These are phyloP conservation scores for Takakia lepidozioides DNA, from an alignment of 225 moss, liverwort and hornwort genomes.

Conservation along the genomic window DNA sequence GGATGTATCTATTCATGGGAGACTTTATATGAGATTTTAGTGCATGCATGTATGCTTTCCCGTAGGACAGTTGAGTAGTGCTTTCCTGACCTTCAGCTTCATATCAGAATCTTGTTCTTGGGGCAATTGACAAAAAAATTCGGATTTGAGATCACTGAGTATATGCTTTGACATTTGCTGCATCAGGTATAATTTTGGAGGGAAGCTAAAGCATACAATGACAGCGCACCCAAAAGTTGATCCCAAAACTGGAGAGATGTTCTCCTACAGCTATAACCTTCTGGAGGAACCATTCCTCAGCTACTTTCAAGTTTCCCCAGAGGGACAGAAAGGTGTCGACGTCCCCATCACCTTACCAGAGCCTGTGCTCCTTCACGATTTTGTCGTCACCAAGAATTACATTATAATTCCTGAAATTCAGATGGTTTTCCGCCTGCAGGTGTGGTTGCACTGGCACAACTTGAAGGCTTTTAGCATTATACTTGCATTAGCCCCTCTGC, in stretches of 20 bases:
- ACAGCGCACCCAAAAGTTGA: slow-evolving; percentile 85
- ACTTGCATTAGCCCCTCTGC: background rate
- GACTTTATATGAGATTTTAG: too few species aligned
- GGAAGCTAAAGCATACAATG: slow-evolving; percentile 52
- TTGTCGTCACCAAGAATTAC: slow-evolving; percentile 62
- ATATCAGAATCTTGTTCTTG: too few species aligned
- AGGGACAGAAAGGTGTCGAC: slow-evolving; percentile 41
- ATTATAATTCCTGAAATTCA: slow-evolving; percentile 75
- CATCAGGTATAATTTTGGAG: slow-evolving; percentile 64
- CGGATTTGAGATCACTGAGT: too few species aligned
- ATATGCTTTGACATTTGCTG: too few species aligned
- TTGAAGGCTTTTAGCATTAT: background rate
- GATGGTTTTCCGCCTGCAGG: slow-evolving; percentile 52
- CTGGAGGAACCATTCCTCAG: slow-evolving; percentile 41
- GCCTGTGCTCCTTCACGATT: slow-evolving; percentile 75
- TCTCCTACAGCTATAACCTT: slow-evolving; percentile 48
- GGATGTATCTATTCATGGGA: too few species aligned
- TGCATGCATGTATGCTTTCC: too few species aligned
- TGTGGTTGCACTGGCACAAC: background rate
- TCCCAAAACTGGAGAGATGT: slow-evolving; percentile 58
- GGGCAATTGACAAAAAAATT: too few species aligned
- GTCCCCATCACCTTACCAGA: slow-evolving; percentile 62
- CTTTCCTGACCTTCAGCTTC: too few species aligned
- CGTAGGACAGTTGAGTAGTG: too few species aligned
- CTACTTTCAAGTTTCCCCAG: slow-evolving; percentile 49